Evolutionary conservation across 345 rosid species (phyloP).

Genomic region (Citrus glauca): DNA sequence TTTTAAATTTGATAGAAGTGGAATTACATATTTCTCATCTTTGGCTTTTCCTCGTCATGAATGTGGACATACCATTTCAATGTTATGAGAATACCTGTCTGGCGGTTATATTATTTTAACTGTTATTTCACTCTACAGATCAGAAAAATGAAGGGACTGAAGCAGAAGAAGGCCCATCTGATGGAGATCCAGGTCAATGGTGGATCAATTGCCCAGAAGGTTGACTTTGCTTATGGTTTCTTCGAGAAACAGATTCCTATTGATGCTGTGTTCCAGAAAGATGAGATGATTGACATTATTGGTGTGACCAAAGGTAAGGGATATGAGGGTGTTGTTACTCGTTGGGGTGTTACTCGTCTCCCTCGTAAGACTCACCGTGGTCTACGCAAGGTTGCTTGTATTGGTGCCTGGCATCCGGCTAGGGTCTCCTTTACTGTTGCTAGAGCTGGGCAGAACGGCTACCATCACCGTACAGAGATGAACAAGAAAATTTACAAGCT

Average conservation of each 20-base stretch:
- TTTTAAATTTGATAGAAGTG: not conserved
- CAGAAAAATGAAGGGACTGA: conserved; percentile 80
- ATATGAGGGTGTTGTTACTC: conserved; percentile 86
- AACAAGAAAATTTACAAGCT: conserved; percentile 85
- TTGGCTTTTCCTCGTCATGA: not conserved
- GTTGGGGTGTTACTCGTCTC: conserved; percentile 96
- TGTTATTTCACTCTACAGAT: conserved; percentile 30
- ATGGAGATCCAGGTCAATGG: conserved; percentile 97
- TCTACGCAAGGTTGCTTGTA: conserved; percentile 94
- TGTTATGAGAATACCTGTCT: not conserved
- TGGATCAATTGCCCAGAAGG: conserved; percentile 66
- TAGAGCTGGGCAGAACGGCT: conserved; percentile 95
- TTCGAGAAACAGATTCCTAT: conserved; percentile 86
- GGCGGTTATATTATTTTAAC: not conserved
- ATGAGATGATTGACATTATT: conserved; percentile 88
- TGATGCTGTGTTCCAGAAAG: conserved; percentile 83
- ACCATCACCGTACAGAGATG: conserved; percentile 89
- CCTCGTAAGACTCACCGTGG: conserved; percentile 96
- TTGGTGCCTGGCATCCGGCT: conserved; percentile 99
- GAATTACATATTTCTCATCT: not conserved
- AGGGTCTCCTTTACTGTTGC: conserved; percentile 95
- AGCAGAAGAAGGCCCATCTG: conserved; percentile 92
- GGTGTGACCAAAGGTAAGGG: conserved; percentile 97
- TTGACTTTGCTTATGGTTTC: conserved; percentile 73
- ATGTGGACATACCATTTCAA: not conserved